Conservation (phyloP, 1,284 basidiomycete species). For the Cutaneotrichosporon sp. region DNA sequence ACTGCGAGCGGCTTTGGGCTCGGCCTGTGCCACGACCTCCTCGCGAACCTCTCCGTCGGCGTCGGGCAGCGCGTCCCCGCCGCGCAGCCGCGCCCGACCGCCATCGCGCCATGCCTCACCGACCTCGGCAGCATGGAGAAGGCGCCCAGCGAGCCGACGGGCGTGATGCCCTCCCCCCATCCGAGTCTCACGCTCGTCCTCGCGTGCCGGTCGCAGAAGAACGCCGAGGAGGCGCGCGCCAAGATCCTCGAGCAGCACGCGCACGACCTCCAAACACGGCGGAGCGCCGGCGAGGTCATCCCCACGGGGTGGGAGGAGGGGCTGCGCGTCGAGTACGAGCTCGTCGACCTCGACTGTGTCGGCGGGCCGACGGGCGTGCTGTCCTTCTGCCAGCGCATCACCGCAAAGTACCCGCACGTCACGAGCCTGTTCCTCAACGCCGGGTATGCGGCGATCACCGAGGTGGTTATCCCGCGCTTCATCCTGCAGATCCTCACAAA, state of each 20-base stretch:
- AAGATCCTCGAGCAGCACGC: conserved; percentile 62
- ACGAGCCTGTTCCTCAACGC: conserved; percentile 83
- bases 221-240: conserved; percentile 65
- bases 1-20: conserved; percentile 73
- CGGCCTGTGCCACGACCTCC: conserved; percentile 77
- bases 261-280: conserved; percentile 56
- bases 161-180: conserved; percentile 37
- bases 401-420: conserved; percentile 61
- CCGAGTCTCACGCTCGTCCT: conserved; percentile 73
- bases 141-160: background rate
- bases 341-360: conserved; percentile 62
- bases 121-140: background rate
- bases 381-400: conserved; percentile 63
- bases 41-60: conserved; percentile 64
- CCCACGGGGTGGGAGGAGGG: conserved; percentile 64
- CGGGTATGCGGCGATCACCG: conserved; percentile 63
- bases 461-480: conserved; percentile 61
- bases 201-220: conserved; percentile 70
- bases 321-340: conserved; percentile 64
- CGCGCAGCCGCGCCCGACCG: conserved; percentile 32
- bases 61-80: conserved; percentile 31
- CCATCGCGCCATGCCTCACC: conserved; percentile 30
- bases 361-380: conserved; percentile 65
- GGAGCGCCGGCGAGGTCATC: conserved; percentile 21
- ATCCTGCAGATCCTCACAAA: conserved; percentile 60